Percentiles rank a stretch among this genome's conserved stretches.
Evolutionary conservation across 2,329 filamentous ascomycete species (phyloP).

Genomic region (Botrytis paeoniae): DNA sequence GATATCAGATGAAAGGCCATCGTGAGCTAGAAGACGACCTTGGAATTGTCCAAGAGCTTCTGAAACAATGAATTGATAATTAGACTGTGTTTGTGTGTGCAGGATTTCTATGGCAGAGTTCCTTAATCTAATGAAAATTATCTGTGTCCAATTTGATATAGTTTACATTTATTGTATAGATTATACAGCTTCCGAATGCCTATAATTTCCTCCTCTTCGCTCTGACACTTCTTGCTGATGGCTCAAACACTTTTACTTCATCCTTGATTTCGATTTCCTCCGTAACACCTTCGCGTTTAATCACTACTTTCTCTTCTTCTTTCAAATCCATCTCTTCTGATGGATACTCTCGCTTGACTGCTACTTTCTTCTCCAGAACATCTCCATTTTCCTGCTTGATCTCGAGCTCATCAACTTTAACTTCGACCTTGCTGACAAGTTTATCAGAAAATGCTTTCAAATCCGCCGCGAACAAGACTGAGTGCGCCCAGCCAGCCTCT

Average conservation of each 20-base stretch:
- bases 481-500: conserved; percentile 96
- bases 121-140: neutral
- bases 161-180: neutral
- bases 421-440: conserved; percentile 45
- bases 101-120: neutral
- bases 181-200: neutral
- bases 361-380: conserved; percentile 27
- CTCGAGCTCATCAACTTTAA: conserved; percentile 45
- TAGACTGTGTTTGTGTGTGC: neutral
- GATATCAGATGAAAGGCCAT: conserved; percentile 4
- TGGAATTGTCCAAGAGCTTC: neutral
- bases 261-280: conserved; percentile 19
- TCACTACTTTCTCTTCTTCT: neutral
- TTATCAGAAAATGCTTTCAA: conserved; percentile 76
- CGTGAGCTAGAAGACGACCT: neutral
- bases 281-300: neutral
- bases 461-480: conserved; percentile 92
- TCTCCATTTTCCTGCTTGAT: conserved; percentile 35
- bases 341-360: conserved; percentile 30
- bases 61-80: neutral
- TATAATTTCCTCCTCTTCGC: conserved; percentile 32
- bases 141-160: neutral
- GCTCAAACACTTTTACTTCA: conserved; percentile 27
- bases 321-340: conserved; percentile 26
- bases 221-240: conserved; percentile 30